Conservation (phyloP, 2,329 filamentous ascomycete genomes). For the Stenocarpella maydis region DNA sequence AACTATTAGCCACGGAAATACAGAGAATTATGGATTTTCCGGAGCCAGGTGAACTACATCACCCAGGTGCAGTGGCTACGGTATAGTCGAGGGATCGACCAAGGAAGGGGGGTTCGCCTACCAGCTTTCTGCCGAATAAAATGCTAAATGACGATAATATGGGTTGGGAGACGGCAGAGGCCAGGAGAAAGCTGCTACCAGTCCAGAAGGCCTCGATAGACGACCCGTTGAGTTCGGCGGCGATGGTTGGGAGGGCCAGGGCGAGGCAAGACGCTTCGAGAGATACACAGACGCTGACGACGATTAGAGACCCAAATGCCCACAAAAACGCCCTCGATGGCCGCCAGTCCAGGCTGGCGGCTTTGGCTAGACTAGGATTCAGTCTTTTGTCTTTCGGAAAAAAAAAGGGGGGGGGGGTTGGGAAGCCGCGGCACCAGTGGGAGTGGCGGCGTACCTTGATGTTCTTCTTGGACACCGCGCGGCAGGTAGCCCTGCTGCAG, state of each 20-base stretch:
- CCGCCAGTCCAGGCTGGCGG: not conserved
- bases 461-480: not conserved
- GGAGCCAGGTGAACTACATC: not conserved
- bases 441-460: not conserved
- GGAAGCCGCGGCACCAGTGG: too few species aligned
- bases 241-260: constrained; percentile 9
- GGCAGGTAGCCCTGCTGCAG: not conserved
- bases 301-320: constrained; percentile 8
- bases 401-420: too few species aligned
- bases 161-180: constrained; percentile 10
- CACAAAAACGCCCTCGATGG: constrained; percentile 1
- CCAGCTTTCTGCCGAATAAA: constrained; percentile 7
- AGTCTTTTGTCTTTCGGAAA: not conserved
- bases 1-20: not conserved
- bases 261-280: constrained; percentile 11
- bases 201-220: constrained; percentile 6
- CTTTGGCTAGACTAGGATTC: not conserved
- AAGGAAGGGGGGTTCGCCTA: not conserved
- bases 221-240: not conserved
- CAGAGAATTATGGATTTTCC: not conserved
- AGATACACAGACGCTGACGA: constrained; percentile 17
- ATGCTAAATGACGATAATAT: constrained; percentile 13
- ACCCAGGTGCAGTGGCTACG: not conserved
- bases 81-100: rapidly evolving
- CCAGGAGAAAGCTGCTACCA: constrained; percentile 7